Conservation (phyloP, 2,329 filamentous ascomycete genomes). For the Knufia fluminis region DNA sequence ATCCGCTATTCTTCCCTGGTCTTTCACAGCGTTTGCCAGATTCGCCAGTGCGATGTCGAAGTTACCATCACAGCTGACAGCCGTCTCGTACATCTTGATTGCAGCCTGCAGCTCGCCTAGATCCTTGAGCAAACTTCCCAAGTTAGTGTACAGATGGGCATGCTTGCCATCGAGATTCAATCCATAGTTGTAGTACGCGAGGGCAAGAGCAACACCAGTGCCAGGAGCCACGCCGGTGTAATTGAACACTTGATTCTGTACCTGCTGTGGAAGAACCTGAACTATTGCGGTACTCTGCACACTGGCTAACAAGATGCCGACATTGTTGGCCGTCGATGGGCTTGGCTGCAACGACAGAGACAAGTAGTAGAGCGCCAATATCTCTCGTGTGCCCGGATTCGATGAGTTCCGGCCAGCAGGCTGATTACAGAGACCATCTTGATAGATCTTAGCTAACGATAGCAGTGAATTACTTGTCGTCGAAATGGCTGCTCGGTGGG, state of each 20-base stretch:
- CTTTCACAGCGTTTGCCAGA: slow-evolving; percentile 93
- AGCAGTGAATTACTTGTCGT: slow-evolving; percentile 93
- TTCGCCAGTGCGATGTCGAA: slow-evolving; percentile 98
- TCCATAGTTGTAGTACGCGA: slow-evolving; percentile 94
- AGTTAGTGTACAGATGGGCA: slow-evolving; percentile 92
- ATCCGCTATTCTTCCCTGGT: slow-evolving; percentile 83
- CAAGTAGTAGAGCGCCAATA: slow-evolving; percentile 87
- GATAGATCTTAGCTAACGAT: slow-evolving; percentile 93
- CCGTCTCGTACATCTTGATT: slow-evolving; percentile 94
- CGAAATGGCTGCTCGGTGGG: slow-evolving; percentile 71
- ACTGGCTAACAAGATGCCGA: slow-evolving; percentile 90
- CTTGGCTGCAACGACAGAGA: slow-evolving; percentile 91
- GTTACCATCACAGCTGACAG: slow-evolving; percentile 80
- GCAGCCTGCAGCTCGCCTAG: slow-evolving; percentile 86
- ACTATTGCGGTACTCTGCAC: slow-evolving; percentile 59
- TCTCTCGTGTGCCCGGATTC: slow-evolving; percentile 73
- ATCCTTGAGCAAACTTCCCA: slow-evolving; percentile 90
- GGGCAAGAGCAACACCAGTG: slow-evolving; percentile 75
- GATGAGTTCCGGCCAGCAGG: slow-evolving; percentile 56
- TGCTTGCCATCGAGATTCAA: slow-evolving; percentile 77
- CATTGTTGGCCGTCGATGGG: slow-evolving; percentile 95
- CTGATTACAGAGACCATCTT: slow-evolving; percentile 64
- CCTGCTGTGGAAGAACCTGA: slow-evolving; percentile 3
- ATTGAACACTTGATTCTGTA: slow-evolving; percentile 13
- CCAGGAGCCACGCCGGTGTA: slow-evolving; percentile 69